Evolutionary conservation across 495 filamentous ascomycete species (phyloP), one percentile per base, ranked within the genome.

Genomic region (Bacidia rubella): DNA sequence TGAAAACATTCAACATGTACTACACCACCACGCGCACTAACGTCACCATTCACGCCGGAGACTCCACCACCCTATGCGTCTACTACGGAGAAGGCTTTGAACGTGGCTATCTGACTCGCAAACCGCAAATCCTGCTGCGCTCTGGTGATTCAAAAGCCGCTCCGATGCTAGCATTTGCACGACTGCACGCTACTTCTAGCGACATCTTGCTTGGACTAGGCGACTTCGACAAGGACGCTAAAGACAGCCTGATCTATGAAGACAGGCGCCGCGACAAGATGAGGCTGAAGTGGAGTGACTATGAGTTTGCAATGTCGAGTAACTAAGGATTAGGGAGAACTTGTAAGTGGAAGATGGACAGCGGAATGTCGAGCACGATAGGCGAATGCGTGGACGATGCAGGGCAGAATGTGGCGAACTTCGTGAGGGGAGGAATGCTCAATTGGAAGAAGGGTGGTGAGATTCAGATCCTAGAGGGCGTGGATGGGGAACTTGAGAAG

Each of bases 361-460:
- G 23, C 35, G 47, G 47, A 50, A 35, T 9, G 4, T n/a, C 12
- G 42, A 50, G 9, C 11, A n/a, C 17, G 23, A 50, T 15, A 27
- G 26, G 2, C 7, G 9, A 35, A 5, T 50, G 47, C 27, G 47
- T 50, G 11, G 23, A 50, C 21, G 23, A 50, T 3, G 2, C 12
- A 2, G 47, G 47, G 21, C 21, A 5, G 3, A n/a, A 11, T 11
- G 47, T 50, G 11, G 26, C 26, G 26, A 50, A 3, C 9, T 2
- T 50, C 2, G n/a, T 15, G 47, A 50, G 47, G 11, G 47, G 47
- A 35, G 47, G 47, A 3, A 50, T 50, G 47, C 20, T 35, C 2
- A 50, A 50, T 35, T 50, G 47, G 47, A 50, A 50, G 47, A 50
- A 50, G 47, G 47, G 21, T 2, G 47, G 47, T 2, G 47, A 40